Evolutionary conservation across 2,329 filamentous ascomycete genomes (phyloP).

Genomic region (Pseudogymnoascus sp.): DNA sequence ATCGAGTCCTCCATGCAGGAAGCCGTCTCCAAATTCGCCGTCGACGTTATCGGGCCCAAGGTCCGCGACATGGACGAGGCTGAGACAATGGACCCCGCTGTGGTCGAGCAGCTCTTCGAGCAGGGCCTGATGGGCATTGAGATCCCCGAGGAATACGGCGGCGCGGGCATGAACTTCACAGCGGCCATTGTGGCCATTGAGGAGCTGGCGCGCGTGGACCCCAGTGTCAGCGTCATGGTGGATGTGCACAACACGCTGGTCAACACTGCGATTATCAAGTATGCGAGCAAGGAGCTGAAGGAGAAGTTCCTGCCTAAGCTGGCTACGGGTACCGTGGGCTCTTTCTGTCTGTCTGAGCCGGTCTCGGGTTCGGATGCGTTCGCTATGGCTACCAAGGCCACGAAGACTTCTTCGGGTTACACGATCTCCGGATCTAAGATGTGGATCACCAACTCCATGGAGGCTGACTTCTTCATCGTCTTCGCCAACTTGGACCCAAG

Average conservation of each 20-base stretch:
- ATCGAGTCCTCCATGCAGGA: conserved; percentile 85
- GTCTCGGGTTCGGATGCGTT: conserved; percentile 94
- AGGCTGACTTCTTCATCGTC: conserved; percentile 92
- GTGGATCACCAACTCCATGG: conserved; percentile 99
- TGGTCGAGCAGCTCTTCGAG: conserved; percentile 93
- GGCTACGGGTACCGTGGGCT: conserved; percentile 80
- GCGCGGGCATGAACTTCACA: conserved; percentile 98
- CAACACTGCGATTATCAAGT: conserved; percentile 87
- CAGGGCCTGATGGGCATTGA: conserved; percentile 96
- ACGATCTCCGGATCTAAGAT: conserved; percentile 90
- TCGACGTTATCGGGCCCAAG: conserved; percentile 80
- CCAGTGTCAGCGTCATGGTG: conserved; percentile 87
- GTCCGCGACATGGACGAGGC: conserved; percentile 97
- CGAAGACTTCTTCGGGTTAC: conserved; percentile 76
- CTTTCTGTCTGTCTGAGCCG: conserved; percentile 89
- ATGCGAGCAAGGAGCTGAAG: conserved; percentile 68
- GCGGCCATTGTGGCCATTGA: conserved; percentile 93
- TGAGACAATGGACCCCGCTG: conserved; percentile 79
- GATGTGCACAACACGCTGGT: conserved; percentile 98
- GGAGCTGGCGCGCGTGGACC: conserved; percentile 88
- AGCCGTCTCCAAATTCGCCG: conserved; percentile 82
- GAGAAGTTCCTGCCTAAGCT: conserved; percentile 84
- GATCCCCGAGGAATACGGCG: conserved; percentile 94
- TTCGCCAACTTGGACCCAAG: conserved; percentile 91
- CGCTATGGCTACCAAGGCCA: conserved; percentile 84